Percentiles rank a stretch among this genome's conserved stretches.
Conservation (phyloP, 345 rosid species). For the Erodium maritimum region DNA sequence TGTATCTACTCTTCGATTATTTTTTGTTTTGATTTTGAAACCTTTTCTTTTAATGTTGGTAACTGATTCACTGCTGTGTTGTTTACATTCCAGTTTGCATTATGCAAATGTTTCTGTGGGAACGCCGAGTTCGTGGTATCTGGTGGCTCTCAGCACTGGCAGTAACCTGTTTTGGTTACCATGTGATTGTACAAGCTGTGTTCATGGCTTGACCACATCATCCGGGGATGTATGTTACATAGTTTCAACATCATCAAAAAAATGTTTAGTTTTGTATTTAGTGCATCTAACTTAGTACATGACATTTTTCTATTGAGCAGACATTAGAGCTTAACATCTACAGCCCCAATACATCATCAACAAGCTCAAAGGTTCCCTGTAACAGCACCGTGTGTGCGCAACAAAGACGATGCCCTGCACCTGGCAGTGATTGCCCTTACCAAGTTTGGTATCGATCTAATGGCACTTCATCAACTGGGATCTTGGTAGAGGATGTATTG, state of each 20-base stretch:
- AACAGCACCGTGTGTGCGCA: constrained; percentile 38
- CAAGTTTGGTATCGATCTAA: constrained; percentile 54
- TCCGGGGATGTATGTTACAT: constrained; percentile 9
- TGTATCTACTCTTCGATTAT: constrained; percentile 27
- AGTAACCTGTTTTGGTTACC: constrained; percentile 95
- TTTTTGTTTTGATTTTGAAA: not conserved
- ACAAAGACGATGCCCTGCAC: constrained; percentile 34
- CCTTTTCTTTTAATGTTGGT: not conserved
- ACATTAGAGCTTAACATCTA: constrained; percentile 43
- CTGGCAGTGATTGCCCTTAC: constrained; percentile 48
- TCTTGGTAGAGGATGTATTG: constrained; percentile 54
- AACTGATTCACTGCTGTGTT: not conserved
- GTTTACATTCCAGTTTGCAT: constrained; percentile 47
- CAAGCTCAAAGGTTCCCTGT: constrained; percentile 52
- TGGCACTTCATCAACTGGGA: constrained; percentile 59
- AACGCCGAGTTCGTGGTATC: constrained; percentile 50
- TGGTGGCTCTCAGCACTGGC: constrained; percentile 91
- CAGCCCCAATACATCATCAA: constrained; percentile 57
- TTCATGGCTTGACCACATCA: constrained; percentile 11
- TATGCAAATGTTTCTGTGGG: constrained; percentile 78
- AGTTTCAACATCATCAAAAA: too few relatives aligned
- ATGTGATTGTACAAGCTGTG: constrained; percentile 63
- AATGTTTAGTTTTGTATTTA: not conserved
- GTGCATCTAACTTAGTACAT: not conserved
- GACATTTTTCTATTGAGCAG: constrained; percentile 18